Evolutionary conservation across 768 basidiomycete species (phyloP), one percentile per base, ranked within the genome.

Genomic region (Leccinum rimulosum): DNA sequence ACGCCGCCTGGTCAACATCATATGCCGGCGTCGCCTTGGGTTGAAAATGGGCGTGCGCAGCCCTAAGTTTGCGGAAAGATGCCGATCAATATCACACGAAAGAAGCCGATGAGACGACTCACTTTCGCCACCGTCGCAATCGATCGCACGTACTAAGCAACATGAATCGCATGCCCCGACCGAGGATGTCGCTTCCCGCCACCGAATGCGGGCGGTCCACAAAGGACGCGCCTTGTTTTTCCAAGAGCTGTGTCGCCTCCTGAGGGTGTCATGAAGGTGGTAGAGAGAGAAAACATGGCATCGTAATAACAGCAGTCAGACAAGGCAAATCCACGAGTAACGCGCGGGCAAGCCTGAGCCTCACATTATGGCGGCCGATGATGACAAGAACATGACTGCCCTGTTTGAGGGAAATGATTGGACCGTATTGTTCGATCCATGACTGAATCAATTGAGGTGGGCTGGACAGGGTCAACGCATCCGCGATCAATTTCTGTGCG

Each of bases 81-180:
- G 17, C 2, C 38, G 7, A 43, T n/a, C n/a, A 43, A 9, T n/a
- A 4, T 17, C 17, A 35, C 17, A 35, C 8, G 17, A 43, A 17
- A 4, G 6, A 6, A 51, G 22, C 22, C 22, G 22, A 22, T 22
- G 22, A 22, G 22, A 22, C 22, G 22, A 22, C 22, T 47, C 36
- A 82, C 83, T 80, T 80, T 54, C 84, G 75, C 70, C 84, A 81
- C 62, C 81, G 82, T 70, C 82, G 82, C 51, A 85, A 80, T 36
- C 82, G 70, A n/a, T 84, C 84, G 0, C 83, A 82, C 0, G 77
- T 75, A 1, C 80, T 77, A 8, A 82, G 79, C 5, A 84, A 70
- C 57, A 85, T 65, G 36, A 81, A 76, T 17, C 84, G 70, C 84
- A 85, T 85, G 0, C 84, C 85, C 2, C 82, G 82, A 0, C 80